Base-by-base conservation (phyloP, 2,329 filamentous ascomycete genomes). In the Epichloe gansuensis region DNA sequence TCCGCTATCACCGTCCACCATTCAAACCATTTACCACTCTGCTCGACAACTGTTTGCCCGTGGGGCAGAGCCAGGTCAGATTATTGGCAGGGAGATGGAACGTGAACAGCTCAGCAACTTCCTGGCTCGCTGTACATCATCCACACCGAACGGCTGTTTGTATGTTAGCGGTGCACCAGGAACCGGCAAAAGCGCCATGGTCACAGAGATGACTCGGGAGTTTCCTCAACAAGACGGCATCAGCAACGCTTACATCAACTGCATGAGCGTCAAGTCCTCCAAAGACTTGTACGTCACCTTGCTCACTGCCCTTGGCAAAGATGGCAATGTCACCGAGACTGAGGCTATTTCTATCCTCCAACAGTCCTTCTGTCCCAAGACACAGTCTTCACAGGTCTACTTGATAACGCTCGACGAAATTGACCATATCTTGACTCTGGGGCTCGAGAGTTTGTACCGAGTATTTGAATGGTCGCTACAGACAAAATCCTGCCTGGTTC, bases 391-490 rank as follows among this genome's bases (percentile, higher is more conserved):
- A 2, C 71, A 74, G 17, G 77, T 87, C 12, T 94, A 86, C 62
- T 67, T 97, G n/a, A 81, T 98, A 34, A 86, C 89, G 1, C 74
- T 98, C 53, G 93, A 98, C 62, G 93, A 98, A 70, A 91, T 98
- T 54, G 93, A 98, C 62, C 87, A 95, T 63, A 82, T 98, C 48
- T 75, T 98, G 41, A 91, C 87, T 1, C 75, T 95, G 56, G 91
- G 96, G 59, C 73, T 93, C 53, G 89, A 94, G 59, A 85, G 93
- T 51, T 74, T 98, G 13, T 96, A 97, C 69, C 86, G 82, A 55
- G 74, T 98, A n/a, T 96, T 98, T 59, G 90, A 96, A 65, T 97
- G 91, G 90, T 94, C 93, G 1, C 73, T 98, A 61, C 81, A 88
- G 56, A 82, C 82, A 56, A 79, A 80, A 1, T 96, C 93, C 0